Conservation (phyloP, 768 basidiomycete species). For the Calocera viscosa region DNA sequence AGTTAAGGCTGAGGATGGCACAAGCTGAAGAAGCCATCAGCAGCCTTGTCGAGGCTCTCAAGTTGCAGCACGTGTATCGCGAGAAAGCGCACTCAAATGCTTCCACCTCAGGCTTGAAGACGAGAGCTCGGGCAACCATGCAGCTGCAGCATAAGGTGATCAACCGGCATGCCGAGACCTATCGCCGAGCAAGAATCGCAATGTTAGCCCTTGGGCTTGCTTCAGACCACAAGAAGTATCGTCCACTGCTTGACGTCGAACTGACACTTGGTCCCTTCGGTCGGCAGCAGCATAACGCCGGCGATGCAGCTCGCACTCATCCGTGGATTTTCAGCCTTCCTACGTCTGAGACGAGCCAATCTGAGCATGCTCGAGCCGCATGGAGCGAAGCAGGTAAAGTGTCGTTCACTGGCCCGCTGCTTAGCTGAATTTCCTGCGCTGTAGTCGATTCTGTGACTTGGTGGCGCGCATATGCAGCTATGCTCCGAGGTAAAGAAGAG, state of each 20-base stretch:
- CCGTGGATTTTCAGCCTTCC: too few relatives aligned
- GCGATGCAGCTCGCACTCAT: too few relatives aligned
- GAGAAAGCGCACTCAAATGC: not conserved
- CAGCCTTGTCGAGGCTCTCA: not conserved
- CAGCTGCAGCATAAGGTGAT: not conserved
- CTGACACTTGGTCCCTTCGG: too few relatives aligned
- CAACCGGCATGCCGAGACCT: not conserved
- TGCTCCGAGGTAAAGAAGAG: not conserved
- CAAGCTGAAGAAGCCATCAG: not conserved
- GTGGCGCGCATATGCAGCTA: not conserved
- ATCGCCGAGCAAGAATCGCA: not conserved
- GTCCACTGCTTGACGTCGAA: too few relatives aligned
- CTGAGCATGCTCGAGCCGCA: too few relatives aligned
- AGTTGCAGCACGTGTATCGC: not conserved
- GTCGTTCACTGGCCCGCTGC: too few relatives aligned
- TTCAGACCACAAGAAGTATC: too few relatives aligned
- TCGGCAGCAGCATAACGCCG: too few relatives aligned
- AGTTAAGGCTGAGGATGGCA: not conserved
- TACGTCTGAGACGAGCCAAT: too few relatives aligned
- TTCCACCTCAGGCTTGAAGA: not conserved
- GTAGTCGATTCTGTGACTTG: not conserved
- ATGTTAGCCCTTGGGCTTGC: not conserved
- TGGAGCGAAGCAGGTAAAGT: too few relatives aligned
- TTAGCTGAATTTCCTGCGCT: not conserved
- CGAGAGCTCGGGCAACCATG: not conserved